A percentile compares a stretch with the other conserved stretches of the same genome.
Conservation (phyloP, 2,329 filamentous ascomycete genomes). For the Mycosphaerella arachidis region DNA sequence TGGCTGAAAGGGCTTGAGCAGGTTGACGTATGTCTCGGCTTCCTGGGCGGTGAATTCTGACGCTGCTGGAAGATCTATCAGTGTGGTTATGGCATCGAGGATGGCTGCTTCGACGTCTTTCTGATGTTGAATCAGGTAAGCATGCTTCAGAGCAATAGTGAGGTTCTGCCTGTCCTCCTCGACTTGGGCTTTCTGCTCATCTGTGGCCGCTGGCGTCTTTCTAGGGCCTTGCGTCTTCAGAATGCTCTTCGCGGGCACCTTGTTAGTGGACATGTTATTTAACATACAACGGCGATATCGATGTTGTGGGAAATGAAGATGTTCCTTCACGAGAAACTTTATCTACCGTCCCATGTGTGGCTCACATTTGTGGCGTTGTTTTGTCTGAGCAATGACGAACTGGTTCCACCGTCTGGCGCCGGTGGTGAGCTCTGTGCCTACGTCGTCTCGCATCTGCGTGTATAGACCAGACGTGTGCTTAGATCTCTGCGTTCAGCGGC, state of each 20-base stretch:
- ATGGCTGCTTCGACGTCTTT: constrained; percentile 74
- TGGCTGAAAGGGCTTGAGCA: constrained; percentile 72
- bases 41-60: constrained; percentile 54
- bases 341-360: too few species aligned
- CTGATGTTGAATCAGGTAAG: constrained; percentile 73
- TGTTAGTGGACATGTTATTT: constrained; percentile 24
- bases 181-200: constrained; percentile 28
- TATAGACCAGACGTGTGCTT: not conserved
- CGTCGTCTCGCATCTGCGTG: not conserved
- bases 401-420: not conserved
- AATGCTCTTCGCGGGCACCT: constrained; percentile 41
- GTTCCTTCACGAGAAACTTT: too few species aligned
- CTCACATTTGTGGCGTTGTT: too few species aligned
- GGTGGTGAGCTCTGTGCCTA: not conserved
- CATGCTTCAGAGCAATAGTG: constrained; percentile 77
- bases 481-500: not conserved
- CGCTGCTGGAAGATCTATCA: constrained; percentile 60
- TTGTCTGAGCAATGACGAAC: too few species aligned
- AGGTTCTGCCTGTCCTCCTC: constrained; percentile 40
- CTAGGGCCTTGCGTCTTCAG: constrained; percentile 41
- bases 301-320: not conserved
- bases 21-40: constrained; percentile 58
- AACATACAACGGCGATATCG: not conserved
- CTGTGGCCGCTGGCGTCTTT: constrained; percentile 19
- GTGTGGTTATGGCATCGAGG: constrained; percentile 64